Percentiles rank a stretch among this genome's conserved stretches.
These are phyloP conservation scores for Omphalotus guepiniiformis DNA, from an alignment of 768 basidiomycete species.

Conservation along the genomic window DNA sequence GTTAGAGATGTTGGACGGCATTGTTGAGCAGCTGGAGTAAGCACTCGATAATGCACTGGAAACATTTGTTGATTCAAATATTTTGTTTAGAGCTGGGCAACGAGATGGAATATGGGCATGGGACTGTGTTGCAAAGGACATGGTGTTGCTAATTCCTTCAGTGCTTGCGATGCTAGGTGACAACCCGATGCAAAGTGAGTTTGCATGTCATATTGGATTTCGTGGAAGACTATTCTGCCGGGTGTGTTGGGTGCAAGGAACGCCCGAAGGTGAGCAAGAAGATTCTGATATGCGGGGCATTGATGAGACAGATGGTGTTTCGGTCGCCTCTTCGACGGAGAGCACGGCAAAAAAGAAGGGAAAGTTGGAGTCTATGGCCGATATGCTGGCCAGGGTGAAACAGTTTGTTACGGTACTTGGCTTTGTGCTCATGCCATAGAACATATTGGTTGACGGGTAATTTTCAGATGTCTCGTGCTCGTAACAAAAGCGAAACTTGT, in stretches of 20 bases:
- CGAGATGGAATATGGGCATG: conserved; percentile 11
- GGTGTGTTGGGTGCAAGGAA: conserved; percentile 7
- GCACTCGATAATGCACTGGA: background rate
- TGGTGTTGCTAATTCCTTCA: conserved; percentile 12
- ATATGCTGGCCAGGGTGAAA: no score
- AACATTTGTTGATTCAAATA: background rate
- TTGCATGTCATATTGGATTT: conserved; percentile 10
- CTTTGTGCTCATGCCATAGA: no score
- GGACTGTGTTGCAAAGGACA: conserved; percentile 11
- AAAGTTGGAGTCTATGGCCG: no score
- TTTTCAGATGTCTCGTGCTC: no score
- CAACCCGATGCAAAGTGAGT: conserved; percentile 6
- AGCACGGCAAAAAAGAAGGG: no score
- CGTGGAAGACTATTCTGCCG: conserved; percentile 13
- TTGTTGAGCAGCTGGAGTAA: conserved; percentile 18
- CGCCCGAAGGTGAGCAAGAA: background rate
- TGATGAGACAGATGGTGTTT: no score
- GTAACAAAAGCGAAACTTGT: background rate
- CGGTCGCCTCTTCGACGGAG: no score
- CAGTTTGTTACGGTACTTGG: no score
- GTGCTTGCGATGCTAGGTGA: conserved; percentile 12
- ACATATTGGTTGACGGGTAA: no score
- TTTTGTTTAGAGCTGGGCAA: conserved; percentile 1
- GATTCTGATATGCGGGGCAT: no score
- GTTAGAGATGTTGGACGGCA: conserved; percentile 27